A percentile compares a stretch with the other conserved stretches of the same genome.
phyloP scores from a whole-genome alignment of 2,329 filamentous ascomycete species.

The Metarhizium sp. region DNA sequence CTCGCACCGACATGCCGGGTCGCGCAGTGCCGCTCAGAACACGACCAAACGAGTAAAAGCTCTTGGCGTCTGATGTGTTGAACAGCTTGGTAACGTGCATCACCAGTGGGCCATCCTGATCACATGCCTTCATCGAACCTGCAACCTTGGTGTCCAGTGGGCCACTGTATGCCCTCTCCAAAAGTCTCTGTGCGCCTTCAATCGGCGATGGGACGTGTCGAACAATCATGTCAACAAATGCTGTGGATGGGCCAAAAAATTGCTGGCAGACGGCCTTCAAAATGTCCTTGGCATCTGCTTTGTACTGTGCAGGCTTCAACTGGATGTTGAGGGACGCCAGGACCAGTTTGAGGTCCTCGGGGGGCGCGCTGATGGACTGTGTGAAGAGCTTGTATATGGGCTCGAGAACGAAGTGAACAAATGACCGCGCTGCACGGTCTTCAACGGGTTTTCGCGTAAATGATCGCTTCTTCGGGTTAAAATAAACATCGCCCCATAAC shows the following conservation, averaged over 20 bases:
- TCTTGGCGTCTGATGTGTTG: conserved; percentile 80
- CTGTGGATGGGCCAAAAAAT: conserved; percentile 83
- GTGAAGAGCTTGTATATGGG: conserved; percentile 97
- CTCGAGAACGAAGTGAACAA: conserved; percentile 90
- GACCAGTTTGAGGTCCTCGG: conserved; percentile 72
- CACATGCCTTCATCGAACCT: conserved; percentile 68
- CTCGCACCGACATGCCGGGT: conserved; percentile 73
- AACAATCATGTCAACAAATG: conserved; percentile 93
- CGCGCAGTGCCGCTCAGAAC: conserved; percentile 87
- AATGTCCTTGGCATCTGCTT: conserved; percentile 78
- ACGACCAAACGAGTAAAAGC: conserved; percentile 81
- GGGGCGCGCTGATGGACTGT: conserved; percentile 85
- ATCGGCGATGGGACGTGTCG: conserved; percentile 81
- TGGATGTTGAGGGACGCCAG: conserved; percentile 71
- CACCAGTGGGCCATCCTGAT: conserved; percentile 86
- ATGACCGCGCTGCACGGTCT: conserved; percentile 71
- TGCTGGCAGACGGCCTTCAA: conserved; percentile 86
- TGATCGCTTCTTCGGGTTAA: conserved; percentile 79
- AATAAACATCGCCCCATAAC: conserved; percentile 95
- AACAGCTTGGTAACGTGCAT: conserved; percentile 90
- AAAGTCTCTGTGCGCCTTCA: conserved; percentile 63
- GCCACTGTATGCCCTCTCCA: conserved; percentile 87
- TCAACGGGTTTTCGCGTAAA: conserved; percentile 86
- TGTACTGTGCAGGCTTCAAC: conserved; percentile 88
- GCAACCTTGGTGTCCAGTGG: conserved; percentile 76